Percentiles rank a stretch among this genome's conserved stretches.
Conservation (phyloP, 306 rosid genomes). For the Sicyos baderoa region DNA sequence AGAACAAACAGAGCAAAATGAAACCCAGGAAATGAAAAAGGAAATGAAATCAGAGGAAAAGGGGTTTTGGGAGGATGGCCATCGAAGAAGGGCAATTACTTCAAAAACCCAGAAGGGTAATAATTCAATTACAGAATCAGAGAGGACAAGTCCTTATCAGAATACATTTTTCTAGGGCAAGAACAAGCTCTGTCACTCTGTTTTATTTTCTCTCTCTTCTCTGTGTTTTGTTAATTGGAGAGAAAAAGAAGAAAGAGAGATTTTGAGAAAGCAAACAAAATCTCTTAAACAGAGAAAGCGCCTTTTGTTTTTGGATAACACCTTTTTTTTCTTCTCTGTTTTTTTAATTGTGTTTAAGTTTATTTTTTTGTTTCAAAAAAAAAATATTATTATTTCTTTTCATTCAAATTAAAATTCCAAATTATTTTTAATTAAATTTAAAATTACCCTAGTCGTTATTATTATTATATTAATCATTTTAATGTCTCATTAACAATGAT, state of each 20-base stretch:
- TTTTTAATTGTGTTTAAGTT: neutral
- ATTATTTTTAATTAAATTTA: no score
- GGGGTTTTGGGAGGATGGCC: neutral
- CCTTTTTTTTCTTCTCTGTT: neutral
- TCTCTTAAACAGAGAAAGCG: constrained; percentile 13
- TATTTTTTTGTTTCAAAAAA: no score
- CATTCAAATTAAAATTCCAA: no score
- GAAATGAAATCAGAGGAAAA: neutral
- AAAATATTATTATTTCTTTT: no score
- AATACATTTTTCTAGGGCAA: constrained; percentile 13
- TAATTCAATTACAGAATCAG: constrained; percentile 17
- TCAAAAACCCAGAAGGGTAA: constrained; percentile 6
- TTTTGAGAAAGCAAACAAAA: constrained; percentile 9
- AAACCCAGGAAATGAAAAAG: neutral
- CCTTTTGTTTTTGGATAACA: constrained; percentile 10
- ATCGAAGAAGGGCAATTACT: constrained; percentile 13
- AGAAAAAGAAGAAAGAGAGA: neutral
- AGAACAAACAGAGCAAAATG: neutral
- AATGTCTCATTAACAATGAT: no score
- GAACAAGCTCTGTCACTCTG: neutral
- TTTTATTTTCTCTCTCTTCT: neutral
- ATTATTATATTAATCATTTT: no score
- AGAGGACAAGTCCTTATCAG: constrained; percentile 19
- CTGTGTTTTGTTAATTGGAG: neutral
- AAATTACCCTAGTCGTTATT: no score